phyloP scores from a whole-genome alignment of 2,329 filamentous ascomycete species.

The Ascochyta koolunga region DNA sequence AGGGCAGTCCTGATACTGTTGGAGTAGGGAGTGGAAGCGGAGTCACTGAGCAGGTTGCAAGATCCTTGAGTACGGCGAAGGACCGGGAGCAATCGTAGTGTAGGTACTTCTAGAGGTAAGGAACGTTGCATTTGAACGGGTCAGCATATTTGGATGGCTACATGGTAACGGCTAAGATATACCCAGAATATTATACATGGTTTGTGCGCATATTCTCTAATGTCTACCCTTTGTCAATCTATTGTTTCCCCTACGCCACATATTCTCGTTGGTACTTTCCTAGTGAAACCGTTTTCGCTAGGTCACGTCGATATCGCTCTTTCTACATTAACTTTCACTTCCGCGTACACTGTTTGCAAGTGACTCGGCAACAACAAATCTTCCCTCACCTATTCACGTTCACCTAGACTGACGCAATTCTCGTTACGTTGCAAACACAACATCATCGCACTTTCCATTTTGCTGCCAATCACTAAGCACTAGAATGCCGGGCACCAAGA shows the following conservation, averaged over 20 bases:
- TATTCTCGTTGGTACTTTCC: not conserved
- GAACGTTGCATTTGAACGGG: constrained; percentile 10
- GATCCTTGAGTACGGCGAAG: constrained; percentile 31
- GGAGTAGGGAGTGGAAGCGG: constrained; percentile 25
- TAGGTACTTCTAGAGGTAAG: not conserved
- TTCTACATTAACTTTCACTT: constrained; percentile 10
- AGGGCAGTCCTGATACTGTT: constrained; percentile 22
- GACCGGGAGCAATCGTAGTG: constrained; percentile 18
- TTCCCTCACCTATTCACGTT: not conserved
- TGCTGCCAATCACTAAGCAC: not conserved
- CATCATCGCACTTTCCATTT: constrained; percentile 1
- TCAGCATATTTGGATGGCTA: constrained; percentile 10
- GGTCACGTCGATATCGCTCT: not conserved
- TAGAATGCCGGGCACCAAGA: constrained; percentile 11
- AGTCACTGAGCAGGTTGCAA: constrained; percentile 43
- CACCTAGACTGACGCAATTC: not conserved
- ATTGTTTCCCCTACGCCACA: not conserved
- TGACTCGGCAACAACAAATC: not conserved
- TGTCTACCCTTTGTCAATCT: not conserved
- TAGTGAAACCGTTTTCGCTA: not conserved
- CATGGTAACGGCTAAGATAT: constrained; percentile 6
- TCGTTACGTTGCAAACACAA: constrained; percentile 8
- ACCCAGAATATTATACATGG: constrained; percentile 21
- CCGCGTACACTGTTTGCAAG: not conserved
- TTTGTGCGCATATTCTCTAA: constrained; percentile 6